Conservation (phyloP, 202 grass and related monocot species). For the Dendrocalamus latiflorus region DNA sequence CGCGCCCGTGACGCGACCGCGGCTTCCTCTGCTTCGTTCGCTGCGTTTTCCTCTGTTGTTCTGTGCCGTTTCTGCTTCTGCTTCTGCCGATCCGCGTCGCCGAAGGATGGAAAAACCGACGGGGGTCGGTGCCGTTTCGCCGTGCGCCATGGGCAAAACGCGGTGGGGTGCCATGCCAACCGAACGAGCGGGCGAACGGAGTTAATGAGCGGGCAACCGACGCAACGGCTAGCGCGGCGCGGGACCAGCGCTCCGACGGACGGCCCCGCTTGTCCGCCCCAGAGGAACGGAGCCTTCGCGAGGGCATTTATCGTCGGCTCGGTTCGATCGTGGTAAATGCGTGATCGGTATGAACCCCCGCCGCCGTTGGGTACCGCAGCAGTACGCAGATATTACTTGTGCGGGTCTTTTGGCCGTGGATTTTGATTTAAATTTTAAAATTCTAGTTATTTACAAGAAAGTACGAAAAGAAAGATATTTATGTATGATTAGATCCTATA, state of each 20-base stretch:
- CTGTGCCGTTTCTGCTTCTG: background rate
- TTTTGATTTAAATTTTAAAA: background rate
- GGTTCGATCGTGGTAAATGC: background rate
- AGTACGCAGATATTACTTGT: background rate
- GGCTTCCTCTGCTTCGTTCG: background rate
- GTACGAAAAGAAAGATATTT: no score
- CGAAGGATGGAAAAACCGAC: background rate
- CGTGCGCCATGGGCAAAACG: background rate
- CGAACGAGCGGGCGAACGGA: background rate
- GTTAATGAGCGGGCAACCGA: background rate
- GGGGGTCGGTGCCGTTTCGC: background rate
- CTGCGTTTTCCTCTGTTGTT: background rate
- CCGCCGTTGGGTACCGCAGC: background rate
- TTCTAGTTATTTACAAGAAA: rapidly evolving
- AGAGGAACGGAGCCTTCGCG: background rate
- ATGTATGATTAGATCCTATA: no score
- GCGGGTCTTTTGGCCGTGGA: no score
- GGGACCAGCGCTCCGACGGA: background rate
- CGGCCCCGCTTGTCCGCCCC: background rate
- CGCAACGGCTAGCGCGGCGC: conserved; percentile 22
- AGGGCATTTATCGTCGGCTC: background rate
- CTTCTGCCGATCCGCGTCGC: background rate
- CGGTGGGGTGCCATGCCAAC: background rate
- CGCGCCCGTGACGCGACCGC: background rate
- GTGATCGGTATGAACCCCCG: background rate